Base-by-base conservation (phyloP, 108 stramenopile species). In the Ochromonas danica region DNA sequence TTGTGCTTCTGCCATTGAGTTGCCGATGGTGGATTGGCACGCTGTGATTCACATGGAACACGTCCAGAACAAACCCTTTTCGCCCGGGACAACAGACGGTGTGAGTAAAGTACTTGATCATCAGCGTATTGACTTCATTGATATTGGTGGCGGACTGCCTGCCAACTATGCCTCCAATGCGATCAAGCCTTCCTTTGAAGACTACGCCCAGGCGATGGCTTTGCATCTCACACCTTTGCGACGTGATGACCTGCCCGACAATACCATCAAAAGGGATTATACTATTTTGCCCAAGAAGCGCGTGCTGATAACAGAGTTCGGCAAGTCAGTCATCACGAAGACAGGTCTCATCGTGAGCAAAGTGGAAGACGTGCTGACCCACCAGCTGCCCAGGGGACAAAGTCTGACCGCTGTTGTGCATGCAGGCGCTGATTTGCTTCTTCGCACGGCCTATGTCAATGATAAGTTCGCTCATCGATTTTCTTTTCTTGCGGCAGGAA, bases 81-180 rank as follows among this genome's bases (percentile, higher is more conserved):
- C n/a, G n/a, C n/a, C n/a, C n/a, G n/a, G n/a, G n/a, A n/a, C n/a
- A n/a, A n/a, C n/a, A 3, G 79, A 83, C 28, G 82, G 30, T 38
- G 71, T 84, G 17, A 82, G 83, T 1, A 36, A 28, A 0, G 79
- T 36, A 27, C 1, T 83, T 30, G 83, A 79, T 10, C 35, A 39
- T 14, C 67, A 78, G 0, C 71, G 84, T 25, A 80, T 85, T 14
- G 3, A 33, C 0, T 28, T 61, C 42, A 78, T 85, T 78, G 84
- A 85, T 81, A 84, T 85, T 70, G 84, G 84, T 1, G 84, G 84
- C 1, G 84, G 85, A 0, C 62, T 85, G n/a, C 30, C 80, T 0
- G 74, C 63, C 39, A 79, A 85, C 71, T 85, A 82, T 33, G 39
- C 41, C 17, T 10, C 39, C 0, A 77, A 81, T 2, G 70, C 78